These are phyloP conservation scores for Hortaea werneckii DNA, from an alignment of 2,329 filamentous ascomycete genomes.

Conservation along the genomic window DNA sequence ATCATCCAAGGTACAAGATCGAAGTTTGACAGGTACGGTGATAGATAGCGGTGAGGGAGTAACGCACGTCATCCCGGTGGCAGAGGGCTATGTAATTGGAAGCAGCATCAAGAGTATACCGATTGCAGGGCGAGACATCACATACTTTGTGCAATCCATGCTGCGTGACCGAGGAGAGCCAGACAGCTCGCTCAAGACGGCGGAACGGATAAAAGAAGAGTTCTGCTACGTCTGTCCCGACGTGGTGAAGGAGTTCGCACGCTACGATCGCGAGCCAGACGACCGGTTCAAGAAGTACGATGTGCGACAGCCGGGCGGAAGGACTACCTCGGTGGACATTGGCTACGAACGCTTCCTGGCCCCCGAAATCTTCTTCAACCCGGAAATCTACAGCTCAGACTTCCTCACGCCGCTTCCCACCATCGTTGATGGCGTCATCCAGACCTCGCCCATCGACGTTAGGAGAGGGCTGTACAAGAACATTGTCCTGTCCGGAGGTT, in stretches of 20 bases:
- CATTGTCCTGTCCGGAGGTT: conserved; percentile 94
- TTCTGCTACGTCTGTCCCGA: conserved; percentile 98
- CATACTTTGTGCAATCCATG: conserved; percentile 95
- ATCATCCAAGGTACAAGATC: conserved; percentile 91
- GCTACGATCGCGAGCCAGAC: conserved; percentile 82
- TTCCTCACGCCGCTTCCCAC: conserved; percentile 90
- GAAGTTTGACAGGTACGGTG: conserved; percentile 91
- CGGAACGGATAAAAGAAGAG: conserved; percentile 96
- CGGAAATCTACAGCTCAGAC: conserved; percentile 97
- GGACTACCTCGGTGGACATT: conserved; percentile 76
- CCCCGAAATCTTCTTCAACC: conserved; percentile 99
- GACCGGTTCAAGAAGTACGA: conserved; percentile 82
- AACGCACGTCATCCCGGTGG: conserved; percentile 96
- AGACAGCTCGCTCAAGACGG: conserved; percentile 93
- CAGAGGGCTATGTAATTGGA: conserved; percentile 96
- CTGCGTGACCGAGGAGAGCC: conserved; percentile 93
- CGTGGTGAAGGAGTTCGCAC: conserved; percentile 95
- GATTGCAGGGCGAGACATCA: conserved; percentile 94
- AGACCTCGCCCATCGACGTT: conserved; percentile 95
- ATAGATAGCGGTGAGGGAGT: conserved; percentile 99
- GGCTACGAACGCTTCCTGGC: conserved; percentile 97
- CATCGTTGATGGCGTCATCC: conserved; percentile 93
- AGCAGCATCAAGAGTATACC: conserved; percentile 99
- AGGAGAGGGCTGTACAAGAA: conserved; percentile 98
- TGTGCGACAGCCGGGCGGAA: conserved; percentile 75